Evolutionary conservation across 495 filamentous ascomycete genomes (phyloP).

Genomic region (Penicillium alfredii): DNA sequence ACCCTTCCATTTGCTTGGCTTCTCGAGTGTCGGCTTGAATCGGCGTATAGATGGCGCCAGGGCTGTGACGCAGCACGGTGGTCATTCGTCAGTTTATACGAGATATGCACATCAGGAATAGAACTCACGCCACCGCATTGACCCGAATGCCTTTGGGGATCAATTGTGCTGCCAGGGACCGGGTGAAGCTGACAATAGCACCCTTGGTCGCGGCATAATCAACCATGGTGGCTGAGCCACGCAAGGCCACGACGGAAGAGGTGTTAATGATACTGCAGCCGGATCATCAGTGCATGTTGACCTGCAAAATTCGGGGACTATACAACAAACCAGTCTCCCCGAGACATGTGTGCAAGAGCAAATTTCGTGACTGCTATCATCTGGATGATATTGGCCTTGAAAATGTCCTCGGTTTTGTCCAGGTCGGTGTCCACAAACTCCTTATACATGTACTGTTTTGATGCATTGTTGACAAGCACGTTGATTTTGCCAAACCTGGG

Average conservation of each 20-base stretch:
- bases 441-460: slow-evolving; percentile 47
- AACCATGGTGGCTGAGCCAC: slow-evolving; percentile 47
- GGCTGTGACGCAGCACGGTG: slow-evolving; percentile 26
- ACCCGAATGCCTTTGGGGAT: slow-evolving; percentile 56
- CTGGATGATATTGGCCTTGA: slow-evolving; percentile 53
- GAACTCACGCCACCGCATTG: slow-evolving; percentile 53
- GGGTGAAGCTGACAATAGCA: slow-evolving; percentile 55
- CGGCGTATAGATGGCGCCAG: slow-evolving; percentile 54
- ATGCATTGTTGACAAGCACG: slow-evolving; percentile 58
- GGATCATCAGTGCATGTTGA: slow-evolving; percentile 5
- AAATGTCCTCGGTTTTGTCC: slow-evolving; percentile 45
- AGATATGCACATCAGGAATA: background rate
- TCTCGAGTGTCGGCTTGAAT: slow-evolving; percentile 48
- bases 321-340: slow-evolving; percentile 36
- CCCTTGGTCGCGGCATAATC: slow-evolving; percentile 61
- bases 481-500: slow-evolving; percentile 43
- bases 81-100: background rate
- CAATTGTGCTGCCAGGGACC: slow-evolving; percentile 48
- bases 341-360: slow-evolving; percentile 50
- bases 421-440: slow-evolving; percentile 50
- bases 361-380: slow-evolving; percentile 61
- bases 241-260: slow-evolving; percentile 49
- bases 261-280: slow-evolving; percentile 53
- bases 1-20: slow-evolving; percentile 48
- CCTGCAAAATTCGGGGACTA: background rate